These are phyloP conservation scores for Alternaria solani DNA, from an alignment of 2,329 filamentous ascomycete species.

Conservation along the genomic window DNA sequence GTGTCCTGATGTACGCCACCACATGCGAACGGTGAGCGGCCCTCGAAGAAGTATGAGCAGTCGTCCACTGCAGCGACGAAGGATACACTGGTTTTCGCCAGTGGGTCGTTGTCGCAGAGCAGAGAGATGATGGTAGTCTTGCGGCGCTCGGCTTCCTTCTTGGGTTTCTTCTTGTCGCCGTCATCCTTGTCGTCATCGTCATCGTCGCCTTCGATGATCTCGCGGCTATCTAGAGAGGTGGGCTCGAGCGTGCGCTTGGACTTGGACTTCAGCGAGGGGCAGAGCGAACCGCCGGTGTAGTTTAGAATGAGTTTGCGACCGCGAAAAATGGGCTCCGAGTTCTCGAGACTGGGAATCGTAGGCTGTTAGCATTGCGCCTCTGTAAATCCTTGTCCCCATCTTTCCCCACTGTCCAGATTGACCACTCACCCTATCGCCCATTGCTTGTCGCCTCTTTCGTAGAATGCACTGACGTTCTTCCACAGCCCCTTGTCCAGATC, in stretches of 20 bases:
- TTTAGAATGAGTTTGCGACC: conserved; percentile 70
- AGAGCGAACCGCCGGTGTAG: conserved; percentile 61
- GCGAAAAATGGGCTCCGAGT: conserved; percentile 63
- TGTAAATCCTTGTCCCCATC: background rate
- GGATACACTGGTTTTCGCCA: conserved; percentile 73
- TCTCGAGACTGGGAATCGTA: conserved; percentile 58
- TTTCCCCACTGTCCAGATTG: background rate
- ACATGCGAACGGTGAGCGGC: conserved; percentile 85
- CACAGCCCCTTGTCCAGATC: conserved; percentile 69
- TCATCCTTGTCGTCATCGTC: conserved; percentile 50
- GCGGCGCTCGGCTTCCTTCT: conserved; percentile 65
- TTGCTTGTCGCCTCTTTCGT: conserved; percentile 69
- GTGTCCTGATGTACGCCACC: conserved; percentile 68
- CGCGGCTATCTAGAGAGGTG: conserved; percentile 37
- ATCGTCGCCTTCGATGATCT: conserved; percentile 54
- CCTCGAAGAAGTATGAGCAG: conserved; percentile 95
- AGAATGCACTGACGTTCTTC: conserved; percentile 82
- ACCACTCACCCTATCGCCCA: conserved; percentile 76
- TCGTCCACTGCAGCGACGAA: conserved; percentile 91
- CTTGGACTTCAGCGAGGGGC: conserved; percentile 43
- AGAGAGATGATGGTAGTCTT: conserved; percentile 91
- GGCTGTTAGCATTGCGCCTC: conserved; percentile 24
- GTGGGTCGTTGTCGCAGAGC: conserved; percentile 85
- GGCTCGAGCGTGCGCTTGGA: conserved; percentile 36
- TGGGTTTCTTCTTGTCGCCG: conserved; percentile 46